Percentiles rank a stretch among this genome's conserved stretches.
These are phyloP conservation scores for Didymella segeticola DNA, from an alignment of 2,329 filamentous ascomycete genomes.

Conservation along the genomic window DNA sequence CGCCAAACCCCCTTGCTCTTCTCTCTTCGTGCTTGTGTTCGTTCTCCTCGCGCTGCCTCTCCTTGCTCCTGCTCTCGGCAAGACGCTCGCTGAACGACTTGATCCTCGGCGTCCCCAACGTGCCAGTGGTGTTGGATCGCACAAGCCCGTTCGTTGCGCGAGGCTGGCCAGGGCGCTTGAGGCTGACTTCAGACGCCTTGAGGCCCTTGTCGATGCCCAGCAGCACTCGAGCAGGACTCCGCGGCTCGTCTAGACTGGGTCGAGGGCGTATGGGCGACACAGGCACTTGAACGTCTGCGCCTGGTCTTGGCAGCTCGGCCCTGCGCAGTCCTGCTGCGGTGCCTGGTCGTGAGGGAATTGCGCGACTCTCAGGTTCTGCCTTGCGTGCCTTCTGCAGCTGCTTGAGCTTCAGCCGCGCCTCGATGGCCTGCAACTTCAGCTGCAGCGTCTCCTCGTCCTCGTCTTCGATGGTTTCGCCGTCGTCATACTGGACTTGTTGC, in stretches of 20 bases:
- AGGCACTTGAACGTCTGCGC: slow-evolving; percentile 71
- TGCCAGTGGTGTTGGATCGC: slow-evolving; percentile 53
- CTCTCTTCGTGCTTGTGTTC: slow-evolving; percentile 52
- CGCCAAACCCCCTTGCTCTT: slow-evolving; percentile 51
- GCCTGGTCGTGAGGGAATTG: slow-evolving; percentile 36
- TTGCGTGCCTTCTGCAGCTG: slow-evolving; percentile 71
- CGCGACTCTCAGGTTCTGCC: slow-evolving; percentile 30
- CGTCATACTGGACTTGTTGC: slow-evolving; percentile 18
- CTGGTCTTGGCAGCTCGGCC: slow-evolving; percentile 32
- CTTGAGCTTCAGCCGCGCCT: slow-evolving; percentile 86
- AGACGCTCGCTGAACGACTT: slow-evolving; percentile 87
- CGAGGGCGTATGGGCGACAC: slow-evolving; percentile 68
- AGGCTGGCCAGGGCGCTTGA: slow-evolving; percentile 70
- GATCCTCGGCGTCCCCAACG: slow-evolving; percentile 32
- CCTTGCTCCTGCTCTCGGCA: slow-evolving; percentile 65
- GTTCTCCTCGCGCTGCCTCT: slow-evolving; percentile 54
- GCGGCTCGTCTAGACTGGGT: slow-evolving; percentile 60
- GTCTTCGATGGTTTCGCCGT: slow-evolving; percentile 75
- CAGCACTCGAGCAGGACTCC: slow-evolving; percentile 79
- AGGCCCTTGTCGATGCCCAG: slow-evolving; percentile 91
- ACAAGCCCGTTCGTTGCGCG: slow-evolving; percentile 25
- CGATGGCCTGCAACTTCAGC: slow-evolving; percentile 84
- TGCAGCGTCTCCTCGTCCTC: slow-evolving; percentile 86
- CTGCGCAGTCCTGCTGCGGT: slow-evolving; percentile 32
- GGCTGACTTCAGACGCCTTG: slow-evolving; percentile 79